Evolutionary conservation across 352 stramenopile genomes (phyloP), one percentile per base, ranked within the genome.

Genomic region (Phytopythium cucurbitacearum): DNA sequence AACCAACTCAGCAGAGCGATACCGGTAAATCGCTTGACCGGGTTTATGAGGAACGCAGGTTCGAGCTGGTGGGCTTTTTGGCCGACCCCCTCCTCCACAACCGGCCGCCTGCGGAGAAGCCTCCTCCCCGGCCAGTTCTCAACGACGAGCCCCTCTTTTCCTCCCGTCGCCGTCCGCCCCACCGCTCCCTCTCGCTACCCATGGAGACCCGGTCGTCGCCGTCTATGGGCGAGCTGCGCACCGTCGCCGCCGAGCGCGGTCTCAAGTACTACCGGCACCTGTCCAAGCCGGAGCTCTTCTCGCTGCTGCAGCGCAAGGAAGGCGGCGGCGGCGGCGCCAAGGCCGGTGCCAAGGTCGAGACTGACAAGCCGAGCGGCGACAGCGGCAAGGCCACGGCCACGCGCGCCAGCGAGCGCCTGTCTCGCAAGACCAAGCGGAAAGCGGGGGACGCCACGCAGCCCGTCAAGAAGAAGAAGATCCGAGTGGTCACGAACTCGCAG

Each of bases 141-240:
- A 28, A 28, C 21, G 21, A 28, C 21, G 21, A 28, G 21, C 21
- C 21, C 21, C 21, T 12, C 40, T 44, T 44, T 15, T 44, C 40
- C 12, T 7, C 40, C 45, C 36, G 45, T 21, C 40, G 32, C 33
- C 42, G 7, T 39, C 28, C 13, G 33, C 39, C 38, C 16, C 12
- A 37, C n/a, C 37, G 37, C 21, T 15, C 37, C 53, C 38, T 6
- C 53, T n/a, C 38, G 9, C 16, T 11, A 16, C 16, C 49, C 39
- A 88, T 94, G 83, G 83, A 94, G 71, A 94, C 83, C 7, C 76
- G 83, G 43, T 94, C 77, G 4, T 94, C 79, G 59, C 80, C 80
- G 37, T 91, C 83, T 34, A 91, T 94, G 80, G 53, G 67, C 41
- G 74, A 94, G 65, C 70, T 94, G 54, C 83, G 71, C 57, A 66